Conservation (phyloP, 768 basidiomycete species). For the Lentinula detonsa region DNA sequence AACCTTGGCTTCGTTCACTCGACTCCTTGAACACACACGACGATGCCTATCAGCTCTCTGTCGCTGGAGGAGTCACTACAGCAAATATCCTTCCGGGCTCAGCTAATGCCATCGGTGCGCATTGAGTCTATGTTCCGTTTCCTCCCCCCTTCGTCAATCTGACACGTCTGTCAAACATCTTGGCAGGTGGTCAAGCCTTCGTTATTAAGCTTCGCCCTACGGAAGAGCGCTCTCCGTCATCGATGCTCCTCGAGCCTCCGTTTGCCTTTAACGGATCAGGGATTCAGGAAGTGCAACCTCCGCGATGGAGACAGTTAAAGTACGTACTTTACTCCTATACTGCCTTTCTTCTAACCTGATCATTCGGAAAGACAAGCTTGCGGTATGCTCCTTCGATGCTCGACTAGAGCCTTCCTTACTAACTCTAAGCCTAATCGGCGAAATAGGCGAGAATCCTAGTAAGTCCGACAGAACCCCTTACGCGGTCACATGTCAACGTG, state of each 20-base stretch:
- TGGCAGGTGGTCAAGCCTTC: conserved; percentile 43
- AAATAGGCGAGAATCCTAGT: conserved; percentile 45
- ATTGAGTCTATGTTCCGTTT: background rate
- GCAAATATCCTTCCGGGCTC: conserved; percentile 58
- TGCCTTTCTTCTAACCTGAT: background rate
- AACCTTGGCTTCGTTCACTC: conserved; percentile 56
- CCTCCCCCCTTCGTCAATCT: background rate
- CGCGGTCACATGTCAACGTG: background rate
- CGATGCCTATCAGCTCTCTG: conserved; percentile 43
- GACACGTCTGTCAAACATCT: background rate
- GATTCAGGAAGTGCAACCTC: conserved; percentile 19
- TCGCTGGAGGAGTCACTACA: conserved; percentile 62
- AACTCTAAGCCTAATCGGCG: background rate
- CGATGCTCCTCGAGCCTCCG: conserved; percentile 46
- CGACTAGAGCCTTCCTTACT: background rate
- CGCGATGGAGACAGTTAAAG: conserved; percentile 45
- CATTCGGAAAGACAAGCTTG: conserved; percentile 31
- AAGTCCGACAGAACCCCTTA: background rate
- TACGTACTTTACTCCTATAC: conserved; percentile 11
- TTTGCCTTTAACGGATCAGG: conserved; percentile 29
- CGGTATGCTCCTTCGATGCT: conserved; percentile 22
- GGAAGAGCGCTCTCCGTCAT: conserved; percentile 36
- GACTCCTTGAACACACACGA: conserved; percentile 70
- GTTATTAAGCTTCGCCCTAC: conserved; percentile 45
- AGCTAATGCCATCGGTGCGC: conserved; percentile 11